Evolutionary conservation across 306 rosid genomes (phyloP).

Genomic region (Carpinus viminea): DNA sequence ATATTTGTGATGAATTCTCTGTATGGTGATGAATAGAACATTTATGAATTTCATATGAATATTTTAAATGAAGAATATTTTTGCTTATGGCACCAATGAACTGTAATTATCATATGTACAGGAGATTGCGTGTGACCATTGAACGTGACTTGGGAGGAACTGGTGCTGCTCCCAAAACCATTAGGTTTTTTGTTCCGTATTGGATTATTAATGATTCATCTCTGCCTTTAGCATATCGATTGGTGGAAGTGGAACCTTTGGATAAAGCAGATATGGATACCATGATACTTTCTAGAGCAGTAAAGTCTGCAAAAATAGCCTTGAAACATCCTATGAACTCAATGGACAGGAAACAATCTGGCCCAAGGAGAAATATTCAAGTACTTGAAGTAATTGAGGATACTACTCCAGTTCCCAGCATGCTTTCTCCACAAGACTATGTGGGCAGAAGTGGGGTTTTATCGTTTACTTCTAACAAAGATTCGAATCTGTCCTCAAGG

Average conservation of each 20-base stretch:
- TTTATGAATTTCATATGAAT: neutral
- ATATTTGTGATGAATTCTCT: too few relatives aligned
- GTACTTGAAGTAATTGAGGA: conserved; percentile 91
- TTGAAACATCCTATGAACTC: conserved; percentile 73
- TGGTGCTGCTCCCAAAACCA: conserved; percentile 76
- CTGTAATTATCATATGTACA: conserved; percentile 36
- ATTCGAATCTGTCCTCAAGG: conserved; percentile 68
- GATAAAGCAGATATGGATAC: conserved; percentile 72
- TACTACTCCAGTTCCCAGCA: conserved; percentile 75
- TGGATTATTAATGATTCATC: conserved; percentile 89
- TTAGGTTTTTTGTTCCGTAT: conserved; percentile 87
- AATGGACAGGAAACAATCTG: conserved; percentile 66
- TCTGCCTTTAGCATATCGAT: conserved; percentile 74
- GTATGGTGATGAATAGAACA: neutral
- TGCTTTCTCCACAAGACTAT: conserved; percentile 94
- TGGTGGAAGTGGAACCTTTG: conserved; percentile 87
- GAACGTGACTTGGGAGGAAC: conserved; percentile 97
- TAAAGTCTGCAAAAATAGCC: conserved; percentile 74
- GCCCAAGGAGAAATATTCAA: conserved; percentile 60
- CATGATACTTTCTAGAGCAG: conserved; percentile 57
- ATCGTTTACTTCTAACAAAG: conserved; percentile 78
- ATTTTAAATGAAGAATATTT: neutral
- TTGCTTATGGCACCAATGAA: conserved; percentile 23
- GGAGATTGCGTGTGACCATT: conserved; percentile 90
- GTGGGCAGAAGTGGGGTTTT: conserved; percentile 61